Evolutionary conservation across 345 rosid genomes (phyloP).

Genomic region (Eucalyptus lansdowneana): DNA sequence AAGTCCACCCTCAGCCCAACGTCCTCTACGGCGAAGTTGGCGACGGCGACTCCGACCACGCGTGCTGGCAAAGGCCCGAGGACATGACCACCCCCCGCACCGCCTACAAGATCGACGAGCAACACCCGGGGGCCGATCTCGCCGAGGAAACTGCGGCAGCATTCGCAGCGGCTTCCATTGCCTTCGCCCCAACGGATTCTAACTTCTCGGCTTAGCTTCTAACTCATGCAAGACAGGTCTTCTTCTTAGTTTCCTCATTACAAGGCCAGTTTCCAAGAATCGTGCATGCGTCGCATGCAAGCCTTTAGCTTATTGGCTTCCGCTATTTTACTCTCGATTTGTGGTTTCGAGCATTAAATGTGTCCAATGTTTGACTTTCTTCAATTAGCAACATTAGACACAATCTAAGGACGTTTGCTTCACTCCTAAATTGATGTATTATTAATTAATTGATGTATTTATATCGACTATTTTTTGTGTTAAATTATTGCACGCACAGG

Average conservation of each 20-base stretch:
- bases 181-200: conserved; percentile 10
- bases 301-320: neutral
- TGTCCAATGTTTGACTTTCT: no score
- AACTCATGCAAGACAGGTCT: conserved; percentile 24
- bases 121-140: conserved; percentile 49
- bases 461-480: no score
- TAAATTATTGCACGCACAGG: no score
- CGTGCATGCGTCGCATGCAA: neutral
- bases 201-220: conserved; percentile 27
- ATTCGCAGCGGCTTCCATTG: conserved; percentile 50
- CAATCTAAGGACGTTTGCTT: no score
- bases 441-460: no score
- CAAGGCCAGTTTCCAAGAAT: neutral
- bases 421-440: no score
- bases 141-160: conserved; percentile 59
- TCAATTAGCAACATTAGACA: no score
- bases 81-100: conserved; percentile 57
- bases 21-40: conserved; percentile 52
- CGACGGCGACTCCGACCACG: conserved; percentile 37
- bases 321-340: no score
- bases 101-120: conserved; percentile 15
- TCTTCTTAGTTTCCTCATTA: neutral
- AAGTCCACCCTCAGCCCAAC: conserved; percentile 36
- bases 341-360: no score
- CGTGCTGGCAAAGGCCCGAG: conserved; percentile 62